Conservation (phyloP, 495 filamentous ascomycete genomes). For the Cercophora scortea region DNA sequence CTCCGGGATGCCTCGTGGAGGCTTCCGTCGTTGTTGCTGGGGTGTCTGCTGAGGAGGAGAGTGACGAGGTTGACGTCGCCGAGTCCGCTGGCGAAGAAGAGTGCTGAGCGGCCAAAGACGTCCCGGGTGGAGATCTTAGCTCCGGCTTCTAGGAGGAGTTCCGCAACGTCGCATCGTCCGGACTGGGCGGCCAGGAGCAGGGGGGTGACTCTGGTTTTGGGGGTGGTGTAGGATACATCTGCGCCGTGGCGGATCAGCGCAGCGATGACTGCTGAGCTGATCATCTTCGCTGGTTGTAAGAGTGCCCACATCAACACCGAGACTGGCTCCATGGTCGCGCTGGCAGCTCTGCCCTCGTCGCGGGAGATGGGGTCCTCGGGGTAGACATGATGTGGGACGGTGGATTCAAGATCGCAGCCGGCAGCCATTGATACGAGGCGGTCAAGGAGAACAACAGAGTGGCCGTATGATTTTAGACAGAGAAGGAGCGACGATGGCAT, state of each 20-base stretch:
- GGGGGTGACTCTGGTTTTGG: slow-evolving; percentile 28
- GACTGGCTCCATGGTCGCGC: slow-evolving; percentile 23
- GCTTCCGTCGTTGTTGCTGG: slow-evolving; percentile 31
- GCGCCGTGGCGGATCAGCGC: slow-evolving; percentile 31
- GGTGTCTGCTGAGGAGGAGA: slow-evolving; percentile 11
- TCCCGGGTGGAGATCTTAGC: slow-evolving; percentile 31
- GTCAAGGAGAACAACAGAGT: slow-evolving; percentile 15
- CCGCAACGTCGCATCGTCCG: slow-evolving; percentile 26
- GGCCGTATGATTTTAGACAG: slow-evolving; percentile 18
- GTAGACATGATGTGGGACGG: slow-evolving; percentile 12
- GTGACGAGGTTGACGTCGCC: slow-evolving; percentile 14
- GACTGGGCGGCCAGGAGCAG: slow-evolving; percentile 29
- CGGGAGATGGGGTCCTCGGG: not conserved
- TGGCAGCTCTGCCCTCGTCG: slow-evolving; percentile 10
- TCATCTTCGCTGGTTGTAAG: slow-evolving; percentile 28
- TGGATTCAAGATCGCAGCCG: slow-evolving; percentile 17
- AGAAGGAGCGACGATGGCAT: slow-evolving; percentile 17
- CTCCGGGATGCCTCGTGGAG: slow-evolving; percentile 35
- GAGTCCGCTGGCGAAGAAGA: slow-evolving; percentile 27
- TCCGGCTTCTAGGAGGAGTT: slow-evolving; percentile 25
- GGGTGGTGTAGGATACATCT: slow-evolving; percentile 30
- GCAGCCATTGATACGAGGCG: slow-evolving; percentile 5
- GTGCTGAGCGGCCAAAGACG: slow-evolving; percentile 28
- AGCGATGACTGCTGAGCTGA: slow-evolving; percentile 24
- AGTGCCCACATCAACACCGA: slow-evolving; percentile 35